Conservation (phyloP, 176 grass and related monocot species). For the Alloteropsis semialata region DNA sequence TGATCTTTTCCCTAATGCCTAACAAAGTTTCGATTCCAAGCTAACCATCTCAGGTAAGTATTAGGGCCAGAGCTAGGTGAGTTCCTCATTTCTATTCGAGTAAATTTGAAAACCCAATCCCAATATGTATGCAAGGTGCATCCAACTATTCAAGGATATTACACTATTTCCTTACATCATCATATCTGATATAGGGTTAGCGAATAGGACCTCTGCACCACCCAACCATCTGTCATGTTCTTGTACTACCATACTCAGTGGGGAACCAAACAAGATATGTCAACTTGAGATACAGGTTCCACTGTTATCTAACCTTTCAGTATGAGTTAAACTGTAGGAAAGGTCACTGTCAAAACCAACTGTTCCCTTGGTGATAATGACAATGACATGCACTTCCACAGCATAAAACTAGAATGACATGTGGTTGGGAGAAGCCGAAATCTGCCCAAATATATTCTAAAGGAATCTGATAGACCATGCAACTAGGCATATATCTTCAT, state of each 20-base stretch:
- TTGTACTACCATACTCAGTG: slow-evolving; percentile 2
- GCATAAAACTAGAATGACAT: background rate
- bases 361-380: background rate
- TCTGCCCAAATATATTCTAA: background rate
- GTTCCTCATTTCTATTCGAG: slow-evolving; percentile 1
- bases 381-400: background rate
- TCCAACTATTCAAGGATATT: background rate
- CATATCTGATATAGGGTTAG: background rate
- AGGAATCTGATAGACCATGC: background rate
- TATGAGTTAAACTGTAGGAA: slow-evolving; percentile 19
- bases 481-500: background rate
- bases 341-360: slow-evolving; percentile 16
- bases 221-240: slow-evolving; percentile 2
- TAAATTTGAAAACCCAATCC: background rate
- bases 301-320: background rate
- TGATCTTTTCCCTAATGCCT: background rate
- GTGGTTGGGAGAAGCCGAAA: background rate
- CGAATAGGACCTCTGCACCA: background rate
- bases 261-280: slow-evolving; percentile 27
- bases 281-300: slow-evolving; percentile 20
- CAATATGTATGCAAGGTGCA: background rate
- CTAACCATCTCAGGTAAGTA: background rate
- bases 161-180: background rate
- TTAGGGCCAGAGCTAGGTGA: background rate
- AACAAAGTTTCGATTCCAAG: background rate